Conservation (phyloP, 2,329 filamentous ascomycete species). For the Zasmidium citrigriseum region DNA sequence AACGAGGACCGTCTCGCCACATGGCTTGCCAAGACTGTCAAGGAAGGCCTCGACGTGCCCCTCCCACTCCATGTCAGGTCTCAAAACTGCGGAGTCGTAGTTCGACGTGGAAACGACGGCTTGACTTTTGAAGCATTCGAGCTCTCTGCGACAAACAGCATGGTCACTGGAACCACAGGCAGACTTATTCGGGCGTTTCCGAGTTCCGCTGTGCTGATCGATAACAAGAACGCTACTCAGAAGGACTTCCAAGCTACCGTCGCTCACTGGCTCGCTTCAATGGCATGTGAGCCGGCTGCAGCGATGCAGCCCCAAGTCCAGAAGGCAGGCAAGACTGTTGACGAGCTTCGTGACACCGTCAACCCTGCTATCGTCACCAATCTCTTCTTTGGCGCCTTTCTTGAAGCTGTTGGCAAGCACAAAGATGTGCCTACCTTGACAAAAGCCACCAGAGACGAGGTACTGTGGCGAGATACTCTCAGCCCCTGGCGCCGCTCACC, state of each 20-base stretch:
- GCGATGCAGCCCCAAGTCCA: constrained; percentile 23
- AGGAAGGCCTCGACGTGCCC: neutral
- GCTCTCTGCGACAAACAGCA: constrained; percentile 54
- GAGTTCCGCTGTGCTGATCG: constrained; percentile 48
- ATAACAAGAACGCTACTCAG: constrained; percentile 32
- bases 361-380: constrained; percentile 60
- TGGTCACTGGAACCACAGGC: constrained; percentile 53
- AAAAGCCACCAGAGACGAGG: constrained; percentile 66
- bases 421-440: constrained; percentile 42
- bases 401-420: constrained; percentile 55
- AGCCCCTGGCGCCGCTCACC: constrained; percentile 64
- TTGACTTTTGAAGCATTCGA: constrained; percentile 67
- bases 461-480: constrained; percentile 48
- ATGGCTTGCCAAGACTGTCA: neutral
- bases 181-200: constrained; percentile 64
- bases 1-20: neutral
- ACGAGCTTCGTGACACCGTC: constrained; percentile 60
- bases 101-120: too few species aligned
- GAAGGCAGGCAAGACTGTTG: constrained; percentile 54
- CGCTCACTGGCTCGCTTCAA: constrained; percentile 19
- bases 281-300: constrained; percentile 20
- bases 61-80: too few species aligned
- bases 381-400: constrained; percentile 59
- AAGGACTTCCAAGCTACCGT: constrained; percentile 17
- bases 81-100: too few species aligned